phyloP scores from a whole-genome alignment of 768 basidiomycete species.

The Kwoniella dendrophila region DNA sequence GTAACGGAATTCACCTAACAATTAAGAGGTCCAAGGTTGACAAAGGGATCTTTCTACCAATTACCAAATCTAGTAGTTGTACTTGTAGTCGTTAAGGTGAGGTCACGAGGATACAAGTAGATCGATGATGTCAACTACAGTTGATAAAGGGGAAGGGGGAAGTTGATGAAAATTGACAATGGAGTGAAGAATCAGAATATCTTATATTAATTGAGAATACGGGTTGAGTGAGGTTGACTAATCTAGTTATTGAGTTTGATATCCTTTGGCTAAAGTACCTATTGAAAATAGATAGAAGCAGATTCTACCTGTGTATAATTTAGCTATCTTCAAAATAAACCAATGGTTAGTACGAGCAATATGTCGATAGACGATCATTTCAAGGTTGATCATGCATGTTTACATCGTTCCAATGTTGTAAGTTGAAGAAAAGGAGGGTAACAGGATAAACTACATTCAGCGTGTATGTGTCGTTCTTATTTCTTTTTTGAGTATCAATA shows the following conservation, averaged over 20 bases:
- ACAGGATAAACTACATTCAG: background rate
- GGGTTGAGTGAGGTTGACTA: background rate
- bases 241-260: background rate
- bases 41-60: constrained; percentile 9
- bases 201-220: background rate
- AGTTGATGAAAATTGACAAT: constrained; percentile 7
- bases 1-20: no score
- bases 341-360: no score
- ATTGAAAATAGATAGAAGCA: no score
- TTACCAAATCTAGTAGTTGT: background rate
- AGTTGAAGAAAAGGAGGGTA: background rate
- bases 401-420: no score
- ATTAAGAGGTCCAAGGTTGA: no score
- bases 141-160: background rate
- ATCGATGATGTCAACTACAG: no score
- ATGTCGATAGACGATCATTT: no score
- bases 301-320: no score
- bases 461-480: background rate
- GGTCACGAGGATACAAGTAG: background rate
- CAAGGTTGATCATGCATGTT: no score
- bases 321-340: no score
- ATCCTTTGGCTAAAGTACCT: background rate
- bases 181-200: background rate
- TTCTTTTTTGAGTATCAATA: background rate
- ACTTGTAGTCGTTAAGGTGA: background rate